Base-by-base conservation (phyloP, 2,329 filamentous ascomycete genomes). In the Colletotrichum sp. region DNA sequence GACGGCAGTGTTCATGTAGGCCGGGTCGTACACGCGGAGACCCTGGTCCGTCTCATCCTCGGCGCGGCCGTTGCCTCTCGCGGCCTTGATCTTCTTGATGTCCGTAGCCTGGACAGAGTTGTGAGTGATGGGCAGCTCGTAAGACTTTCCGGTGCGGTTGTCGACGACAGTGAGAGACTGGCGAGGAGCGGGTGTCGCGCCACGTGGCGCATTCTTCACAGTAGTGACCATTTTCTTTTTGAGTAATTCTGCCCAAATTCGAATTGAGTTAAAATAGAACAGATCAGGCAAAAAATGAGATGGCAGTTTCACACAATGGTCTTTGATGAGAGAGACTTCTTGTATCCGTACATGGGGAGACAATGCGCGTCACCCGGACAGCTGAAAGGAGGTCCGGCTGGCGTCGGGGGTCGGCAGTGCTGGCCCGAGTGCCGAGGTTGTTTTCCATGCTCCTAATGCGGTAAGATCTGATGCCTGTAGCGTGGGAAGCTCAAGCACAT, bases 1-100 rank as follows among this genome's bases (percentile, higher is more conserved):
- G 3, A 89, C 88, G 21, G 88, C 87, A 3, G 88, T 89, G 83
- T 89, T 90, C 85, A 89, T 87, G 82, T 88, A 90, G 4, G 86
- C 88, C n/a, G 88, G 87, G 80, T 89, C 88, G 71, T 84, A 89
- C 43, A 90, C 83, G 26, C 87, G 81, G n/a, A 90, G 85, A 13
- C 88, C 88, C 78, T 89, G 87, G 12, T 83, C 83, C 4, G 86
- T 87, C 82, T 89, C 87, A 80, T 89, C 85, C 71, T 89, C 86
- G 12, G 83, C 79, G 21, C 85, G 84, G 78, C 85, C 85, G 67
- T 83, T 78, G 13, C 80, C 77, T 66, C 78, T 75, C 18, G 81
- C 34, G 5, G 86, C 84, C 78, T 85, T 87, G 80, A 90, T 89
- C 80, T 88, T 87, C 80, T 89, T 89, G 83, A 89, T 86, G 75